Base-by-base conservation (phyloP, 1,284 basidiomycete species). In the Peniophora sp. region DNA sequence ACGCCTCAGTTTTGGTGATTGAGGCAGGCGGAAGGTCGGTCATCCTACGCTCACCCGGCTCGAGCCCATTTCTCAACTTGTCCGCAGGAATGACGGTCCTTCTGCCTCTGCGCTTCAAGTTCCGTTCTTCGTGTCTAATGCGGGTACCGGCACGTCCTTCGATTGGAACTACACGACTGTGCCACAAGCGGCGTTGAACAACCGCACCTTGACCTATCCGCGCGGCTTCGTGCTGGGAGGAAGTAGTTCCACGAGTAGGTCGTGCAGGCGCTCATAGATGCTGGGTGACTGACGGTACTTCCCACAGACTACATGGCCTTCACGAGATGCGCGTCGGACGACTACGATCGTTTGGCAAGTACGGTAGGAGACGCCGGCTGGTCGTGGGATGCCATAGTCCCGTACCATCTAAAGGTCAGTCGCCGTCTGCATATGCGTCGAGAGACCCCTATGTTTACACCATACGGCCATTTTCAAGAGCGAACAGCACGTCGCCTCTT, bases 281-380 rank as follows among this genome's bases (percentile, higher is more conserved):
- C 16, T 41, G 38, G 16, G 11, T 10, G 10, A 3, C n/a, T 12
- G 12, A 32, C 27, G 12, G 12, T 5, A 32, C 17, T n/a, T 6
- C n/a, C 27, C 36, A 14, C 39, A 72, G 69, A 73, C 50, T 66
- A 61, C 47, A 58, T 70, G 49, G 56, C 65, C 5, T 70, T 69
- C 55, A 66, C 63, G 3, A 64, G 67, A 34, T 71, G 70, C 12
- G 64, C 69, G 2, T 57, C 54, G 3, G 66, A 67, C 20, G 69
- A 73, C 47, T 73, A 61, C 49, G 63, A 73, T 53, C 56, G 62
- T 11, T 65, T 61, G 45, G 70, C 69, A 3, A 53, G 54, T 1
- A 52, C 69, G 17, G 61, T 68, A 14, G 67, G 65, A 5, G 71
- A 73, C 47, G 9, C 54, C 0, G 63, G 65, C 6, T 74, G 70